Evolutionary conservation across 108 stramenopile genomes (phyloP).

Genomic region (Stephanodiscus triporus): DNA sequence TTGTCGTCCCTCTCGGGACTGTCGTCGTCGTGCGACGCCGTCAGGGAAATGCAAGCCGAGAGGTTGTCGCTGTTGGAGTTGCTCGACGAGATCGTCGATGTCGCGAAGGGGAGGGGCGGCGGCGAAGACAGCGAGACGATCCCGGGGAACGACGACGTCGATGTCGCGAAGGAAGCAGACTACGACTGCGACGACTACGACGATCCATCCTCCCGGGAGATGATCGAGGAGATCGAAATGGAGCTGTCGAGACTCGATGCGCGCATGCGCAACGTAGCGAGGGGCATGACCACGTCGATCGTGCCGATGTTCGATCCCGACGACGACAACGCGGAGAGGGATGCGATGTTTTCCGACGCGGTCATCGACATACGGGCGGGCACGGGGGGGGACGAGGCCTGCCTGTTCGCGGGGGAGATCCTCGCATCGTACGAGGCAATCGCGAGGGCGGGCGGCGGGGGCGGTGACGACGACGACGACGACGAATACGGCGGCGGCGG

Average conservation of each 20-base stretch:
- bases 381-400: slow-evolving; percentile 96
- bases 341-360: slow-evolving; percentile 58
- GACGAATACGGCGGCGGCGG: too few relatives aligned
- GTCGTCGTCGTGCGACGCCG: slow-evolving; percentile 46
- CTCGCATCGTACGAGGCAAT: slow-evolving; percentile 84
- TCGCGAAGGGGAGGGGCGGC: too few relatives aligned
- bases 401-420: slow-evolving; percentile 89
- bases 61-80: slow-evolving; percentile 56
- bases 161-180: slow-evolving; percentile 33
- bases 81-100: slow-evolving; percentile 55
- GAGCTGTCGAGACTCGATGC: slow-evolving; percentile 16
- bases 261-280: slow-evolving; percentile 35
- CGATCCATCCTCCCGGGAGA: slow-evolving; percentile 36
- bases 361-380: slow-evolving; percentile 96
- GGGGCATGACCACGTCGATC: slow-evolving; percentile 58
- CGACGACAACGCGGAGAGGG: slow-evolving; percentile 64
- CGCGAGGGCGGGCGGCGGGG: slow-evolving; percentile 54
- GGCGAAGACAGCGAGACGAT: too few relatives aligned
- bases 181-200: slow-evolving; percentile 63
- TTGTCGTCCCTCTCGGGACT: slow-evolving; percentile 58
- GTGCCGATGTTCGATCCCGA: slow-evolving; percentile 75
- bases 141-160: too few relatives aligned
- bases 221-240: slow-evolving; percentile 52
- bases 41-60: slow-evolving; percentile 51
- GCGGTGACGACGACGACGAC: slow-evolving; percentile 25